phyloP scores from a whole-genome alignment of 202 grass and related monocot species.

The Elaeis oleifera region DNA sequence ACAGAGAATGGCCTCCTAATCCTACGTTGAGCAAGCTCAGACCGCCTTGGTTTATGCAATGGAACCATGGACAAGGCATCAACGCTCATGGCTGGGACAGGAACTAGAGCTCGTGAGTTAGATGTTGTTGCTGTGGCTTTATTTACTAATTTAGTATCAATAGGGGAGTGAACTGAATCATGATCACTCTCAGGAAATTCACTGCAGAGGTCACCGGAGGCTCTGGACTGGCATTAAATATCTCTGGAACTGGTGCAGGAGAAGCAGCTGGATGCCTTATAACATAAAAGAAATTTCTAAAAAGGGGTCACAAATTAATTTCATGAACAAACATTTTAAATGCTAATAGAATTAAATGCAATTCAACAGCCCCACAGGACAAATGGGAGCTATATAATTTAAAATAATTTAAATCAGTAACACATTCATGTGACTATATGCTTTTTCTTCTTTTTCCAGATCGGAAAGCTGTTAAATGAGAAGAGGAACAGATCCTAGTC shows the following conservation, averaged over 20 bases:
- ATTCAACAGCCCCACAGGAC: no score
- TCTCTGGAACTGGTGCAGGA: conserved; percentile 27
- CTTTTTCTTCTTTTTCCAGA: no score
- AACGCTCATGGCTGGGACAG: conserved; percentile 31
- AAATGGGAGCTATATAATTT: no score
- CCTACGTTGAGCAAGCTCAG: conserved; percentile 64
- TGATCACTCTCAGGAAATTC: conserved; percentile 65
- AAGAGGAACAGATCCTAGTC: no score
- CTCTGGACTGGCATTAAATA: conserved; percentile 36
- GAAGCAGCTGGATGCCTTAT: conserved; percentile 41
- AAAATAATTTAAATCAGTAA: no score
- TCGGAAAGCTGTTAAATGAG: no score
- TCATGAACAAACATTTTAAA: no score
- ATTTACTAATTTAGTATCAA: conserved; percentile 46
- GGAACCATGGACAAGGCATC: conserved; percentile 47
- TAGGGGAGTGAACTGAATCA: conserved; percentile 56
- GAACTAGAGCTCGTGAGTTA: conserved; percentile 40
- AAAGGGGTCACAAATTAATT: no score
- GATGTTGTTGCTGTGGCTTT: conserved; percentile 27
- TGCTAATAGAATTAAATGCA: no score
- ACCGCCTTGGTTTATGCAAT: conserved; percentile 57
- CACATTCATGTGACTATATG: no score
- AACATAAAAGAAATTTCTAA: conserved; percentile 5
- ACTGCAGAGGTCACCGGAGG: conserved; percentile 33
- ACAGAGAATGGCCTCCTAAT: conserved; percentile 92